Percentiles rank a stretch among this genome's conserved stretches.
phyloP scores from a whole-genome alignment of 1,284 basidiomycete genomes.

The Ustilago shanxiensis region DNA sequence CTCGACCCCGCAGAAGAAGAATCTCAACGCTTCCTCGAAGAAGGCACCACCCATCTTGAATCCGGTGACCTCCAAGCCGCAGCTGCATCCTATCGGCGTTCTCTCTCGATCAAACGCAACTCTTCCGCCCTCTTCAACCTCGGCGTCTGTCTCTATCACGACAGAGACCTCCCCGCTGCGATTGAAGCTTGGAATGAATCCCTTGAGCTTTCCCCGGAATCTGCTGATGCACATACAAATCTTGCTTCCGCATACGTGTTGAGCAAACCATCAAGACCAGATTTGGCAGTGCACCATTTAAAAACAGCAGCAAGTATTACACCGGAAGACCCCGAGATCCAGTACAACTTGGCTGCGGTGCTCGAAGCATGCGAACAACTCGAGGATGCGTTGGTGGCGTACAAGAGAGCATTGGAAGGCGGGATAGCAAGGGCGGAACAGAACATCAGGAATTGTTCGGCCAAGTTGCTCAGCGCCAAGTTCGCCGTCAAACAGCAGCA shows the following conservation, averaged over 20 bases:
- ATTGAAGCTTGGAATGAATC: constrained; percentile 62
- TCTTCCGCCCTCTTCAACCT: constrained; percentile 88
- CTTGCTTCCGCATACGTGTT: constrained; percentile 94
- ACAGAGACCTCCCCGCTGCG: constrained; percentile 74
- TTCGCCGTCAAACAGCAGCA: constrained; percentile 44
- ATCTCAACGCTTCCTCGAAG: constrained; percentile 84
- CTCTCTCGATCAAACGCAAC: constrained; percentile 82
- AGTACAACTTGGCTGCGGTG: constrained; percentile 91
- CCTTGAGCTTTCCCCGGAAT: constrained; percentile 80
- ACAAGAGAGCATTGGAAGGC: constrained; percentile 80
- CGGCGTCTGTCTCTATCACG: constrained; percentile 88
- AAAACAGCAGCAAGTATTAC: constrained; percentile 87
- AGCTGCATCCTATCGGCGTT: constrained; percentile 82
- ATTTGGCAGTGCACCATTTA: constrained; percentile 81
- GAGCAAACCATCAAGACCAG: constrained; percentile 84
- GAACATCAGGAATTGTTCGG: constrained; percentile 87
- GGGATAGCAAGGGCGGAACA: constrained; percentile 82
- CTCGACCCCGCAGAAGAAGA: constrained; percentile 86
- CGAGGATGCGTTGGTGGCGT: constrained; percentile 83
- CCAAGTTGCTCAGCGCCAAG: constrained; percentile 48
- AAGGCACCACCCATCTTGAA: constrained; percentile 87
- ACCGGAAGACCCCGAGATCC: constrained; percentile 93
- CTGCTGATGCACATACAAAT: constrained; percentile 92
- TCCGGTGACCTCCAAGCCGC: constrained; percentile 88
- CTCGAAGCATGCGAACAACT: constrained; percentile 86